Evolutionary conservation across 805 yeast species (phyloP).

Genomic region (Blastobotrys terrestris): DNA sequence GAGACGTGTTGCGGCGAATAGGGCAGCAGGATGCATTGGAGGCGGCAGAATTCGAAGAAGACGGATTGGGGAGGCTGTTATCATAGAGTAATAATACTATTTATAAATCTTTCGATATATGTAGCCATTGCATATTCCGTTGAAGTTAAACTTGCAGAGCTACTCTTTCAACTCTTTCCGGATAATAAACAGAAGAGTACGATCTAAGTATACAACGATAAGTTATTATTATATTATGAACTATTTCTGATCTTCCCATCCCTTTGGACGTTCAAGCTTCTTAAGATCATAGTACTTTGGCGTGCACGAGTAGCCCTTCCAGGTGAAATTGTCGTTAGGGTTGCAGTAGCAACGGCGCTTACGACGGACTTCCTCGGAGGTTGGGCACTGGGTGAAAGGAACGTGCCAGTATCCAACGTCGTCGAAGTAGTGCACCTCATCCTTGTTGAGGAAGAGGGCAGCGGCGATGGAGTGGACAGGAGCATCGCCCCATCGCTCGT

Average conservation of each 20-base stretch:
- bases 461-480: slow-evolving; percentile 66
- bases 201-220: no score
- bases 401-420: slow-evolving; percentile 55
- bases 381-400: slow-evolving; percentile 53
- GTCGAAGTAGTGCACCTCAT: slow-evolving; percentile 51
- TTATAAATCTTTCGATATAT: background rate
- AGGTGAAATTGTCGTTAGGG: slow-evolving; percentile 44
- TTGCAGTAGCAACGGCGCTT: slow-evolving; percentile 67
- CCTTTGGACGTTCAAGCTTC: slow-evolving; percentile 27
- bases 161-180: background rate
- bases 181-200: no score
- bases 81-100: slow-evolving; percentile 2
- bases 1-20: slow-evolving; percentile 71
- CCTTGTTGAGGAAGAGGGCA: slow-evolving; percentile 45
- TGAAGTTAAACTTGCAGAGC: background rate
- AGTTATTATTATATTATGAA: background rate
- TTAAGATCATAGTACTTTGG: slow-evolving; percentile 29
- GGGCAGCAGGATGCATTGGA: slow-evolving; percentile 85
- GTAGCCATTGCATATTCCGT: background rate
- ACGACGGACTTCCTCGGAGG: slow-evolving; percentile 42
- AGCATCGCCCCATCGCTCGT: slow-evolving; percentile 78
- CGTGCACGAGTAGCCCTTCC: slow-evolving; percentile 37
- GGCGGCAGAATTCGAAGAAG: slow-evolving; percentile 58
- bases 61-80: slow-evolving; percentile 24
- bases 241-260: slow-evolving; percentile 40